Evolutionary conservation across 2,329 filamentous ascomycete genomes (phyloP), one percentile per base, ranked within the genome.

Genomic region (Colletotrichum sp.): DNA sequence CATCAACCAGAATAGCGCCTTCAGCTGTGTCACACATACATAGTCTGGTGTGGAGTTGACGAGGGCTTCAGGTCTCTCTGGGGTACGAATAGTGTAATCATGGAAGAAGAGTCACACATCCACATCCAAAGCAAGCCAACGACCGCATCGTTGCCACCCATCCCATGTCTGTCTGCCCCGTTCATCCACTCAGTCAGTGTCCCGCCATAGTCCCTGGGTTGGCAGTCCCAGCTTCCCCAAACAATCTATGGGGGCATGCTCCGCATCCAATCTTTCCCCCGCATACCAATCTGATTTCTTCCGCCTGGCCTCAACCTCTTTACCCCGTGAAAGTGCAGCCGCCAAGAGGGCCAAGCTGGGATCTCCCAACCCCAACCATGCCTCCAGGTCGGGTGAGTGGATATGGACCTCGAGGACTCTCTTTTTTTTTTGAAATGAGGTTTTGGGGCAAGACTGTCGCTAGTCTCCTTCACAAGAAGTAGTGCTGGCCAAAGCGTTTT

Each of bases 271-370:
- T 58, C 64, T 67, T 55, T 68, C 63, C 73, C 73, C 74, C 74
- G 71, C 74, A 76, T 48, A 12, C 28, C 65, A 76, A 69, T 76
- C 28, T 76, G 43, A 48, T 65, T 58, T 48, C 34, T 16, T 38
- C 38, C 55, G 63, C 55, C 69, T 28, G 63, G 34, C 72, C 26
- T 26, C 52, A 32, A 58, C 30, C 58, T 38, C 26, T 21, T 38
- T 34, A 12, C 43, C 64, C 70, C 43, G 26, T 43, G 34, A 52
- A 30, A 61, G 28, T 57, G 57, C 69, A 36, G 36, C 24, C 32
- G 74, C 73, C 74, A 75, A 75, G 74, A 64, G 28, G 32, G 9
- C 28, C 26, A 64, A 74, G 64, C 70, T 69, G 64, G 70, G 70
- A 36, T 64, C 28, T 18, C 64, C 43, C 48, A 52, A 32, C 64